Evolutionary conservation across 116 monocot genomes (phyloP).

Genomic region (Phalaenopsis hybrid): DNA sequence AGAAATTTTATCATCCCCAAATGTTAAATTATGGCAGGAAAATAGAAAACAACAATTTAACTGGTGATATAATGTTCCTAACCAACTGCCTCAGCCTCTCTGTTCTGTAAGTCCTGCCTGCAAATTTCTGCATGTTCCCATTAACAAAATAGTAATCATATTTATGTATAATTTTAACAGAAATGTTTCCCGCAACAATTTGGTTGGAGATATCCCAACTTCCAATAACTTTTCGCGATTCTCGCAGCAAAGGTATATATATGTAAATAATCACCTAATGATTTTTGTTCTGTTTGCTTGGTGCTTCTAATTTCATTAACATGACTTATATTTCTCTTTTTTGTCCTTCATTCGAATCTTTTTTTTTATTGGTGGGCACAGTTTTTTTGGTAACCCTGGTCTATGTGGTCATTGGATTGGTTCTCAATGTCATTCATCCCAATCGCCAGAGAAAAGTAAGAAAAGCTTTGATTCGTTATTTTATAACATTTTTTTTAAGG

Average conservation of each 20-base stretch:
- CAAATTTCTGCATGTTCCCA: not conserved
- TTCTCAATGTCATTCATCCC: conserved; percentile 45
- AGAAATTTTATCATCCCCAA: not conserved
- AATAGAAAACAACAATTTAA: conserved; percentile 64
- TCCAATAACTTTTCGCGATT: conserved; percentile 80
- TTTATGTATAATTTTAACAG: conserved; percentile 20
- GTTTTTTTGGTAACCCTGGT: conserved; percentile 86
- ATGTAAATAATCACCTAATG: not conserved
- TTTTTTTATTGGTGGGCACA: conserved; percentile 14
- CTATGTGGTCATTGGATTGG: conserved; percentile 81
- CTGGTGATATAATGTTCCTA: conserved; percentile 64
- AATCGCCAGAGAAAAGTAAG: conserved; percentile 43
- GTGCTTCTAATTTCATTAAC: not conserved
- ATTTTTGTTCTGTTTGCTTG: not conserved
- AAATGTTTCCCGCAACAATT: conserved; percentile 81
- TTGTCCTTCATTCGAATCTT: not conserved
- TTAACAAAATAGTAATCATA: not conserved
- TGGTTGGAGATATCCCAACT: conserved; percentile 67
- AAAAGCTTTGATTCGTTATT: not conserved
- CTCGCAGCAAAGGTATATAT: conserved; percentile 49
- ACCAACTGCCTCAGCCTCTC: conserved; percentile 72
- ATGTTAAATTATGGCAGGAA: conserved; percentile 28
- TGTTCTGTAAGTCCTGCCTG: conserved; percentile 48
- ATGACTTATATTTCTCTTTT: not conserved
- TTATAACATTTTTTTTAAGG: not conserved